Evolutionary conservation across 352 stramenopile genomes (phyloP).

Genomic region (Phytophthora melonis): DNA sequence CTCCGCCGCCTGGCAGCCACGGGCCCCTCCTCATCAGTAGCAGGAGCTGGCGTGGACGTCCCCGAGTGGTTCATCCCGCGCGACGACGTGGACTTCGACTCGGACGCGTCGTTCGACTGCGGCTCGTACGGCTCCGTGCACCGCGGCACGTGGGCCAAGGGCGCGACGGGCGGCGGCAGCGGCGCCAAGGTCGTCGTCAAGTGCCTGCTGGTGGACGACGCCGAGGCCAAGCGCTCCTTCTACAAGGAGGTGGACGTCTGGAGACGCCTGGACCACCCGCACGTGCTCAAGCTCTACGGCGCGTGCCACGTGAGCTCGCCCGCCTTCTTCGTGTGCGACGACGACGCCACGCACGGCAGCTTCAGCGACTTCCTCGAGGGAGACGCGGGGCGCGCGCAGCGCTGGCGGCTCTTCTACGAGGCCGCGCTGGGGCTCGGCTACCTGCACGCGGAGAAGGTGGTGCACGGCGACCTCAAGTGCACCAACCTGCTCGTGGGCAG

Average conservation of each 20-base stretch:
- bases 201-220: conserved; percentile 31
- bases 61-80: conserved; percentile 31
- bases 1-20: conserved; percentile 1
- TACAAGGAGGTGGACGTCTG: conserved; percentile 46
- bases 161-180: background rate
- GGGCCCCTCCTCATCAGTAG: no score
- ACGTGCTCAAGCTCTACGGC: conserved; percentile 47
- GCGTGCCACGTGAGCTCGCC: conserved; percentile 45
- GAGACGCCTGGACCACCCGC: conserved; percentile 37
- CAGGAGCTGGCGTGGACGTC: background rate
- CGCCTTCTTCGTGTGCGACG: conserved; percentile 35
- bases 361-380: conserved; percentile 35
- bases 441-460: conserved; percentile 61
- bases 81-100: conserved; percentile 28
- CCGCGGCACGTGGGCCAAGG: conserved; percentile 26
- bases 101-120: conserved; percentile 13
- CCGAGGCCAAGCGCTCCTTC: conserved; percentile 22
- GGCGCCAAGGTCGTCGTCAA: conserved; percentile 44
- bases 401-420: conserved; percentile 42
- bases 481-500: conserved; percentile 78
- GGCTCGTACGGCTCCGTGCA: conserved; percentile 33
- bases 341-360: conserved; percentile 26
- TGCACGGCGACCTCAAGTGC: conserved; percentile 88
- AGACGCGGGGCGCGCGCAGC: background rate
- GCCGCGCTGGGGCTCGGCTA: conserved; percentile 57